phyloP scores from a whole-genome alignment of 2,329 filamentous ascomycete species.

The Trichoderma atrobrunneum region DNA sequence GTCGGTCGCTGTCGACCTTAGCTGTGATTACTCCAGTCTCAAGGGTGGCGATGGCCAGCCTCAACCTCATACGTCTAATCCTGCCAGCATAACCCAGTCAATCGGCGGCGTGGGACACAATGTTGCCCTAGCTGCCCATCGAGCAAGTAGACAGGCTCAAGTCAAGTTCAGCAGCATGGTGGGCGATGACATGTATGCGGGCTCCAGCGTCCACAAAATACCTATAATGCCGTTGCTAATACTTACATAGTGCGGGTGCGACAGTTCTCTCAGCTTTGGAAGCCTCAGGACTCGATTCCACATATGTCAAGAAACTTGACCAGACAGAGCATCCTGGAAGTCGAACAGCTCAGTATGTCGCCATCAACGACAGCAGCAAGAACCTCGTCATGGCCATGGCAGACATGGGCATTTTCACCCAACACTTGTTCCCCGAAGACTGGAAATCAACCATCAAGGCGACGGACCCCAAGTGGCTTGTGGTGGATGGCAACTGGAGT shows the following conservation, averaged over 20 bases:
- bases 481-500: slow-evolving; percentile 87
- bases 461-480: slow-evolving; percentile 68
- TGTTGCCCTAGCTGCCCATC: slow-evolving; percentile 78
- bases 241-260: slow-evolving; percentile 59
- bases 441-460: slow-evolving; percentile 60
- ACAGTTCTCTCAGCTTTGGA: slow-evolving; percentile 67
- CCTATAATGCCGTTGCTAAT: not conserved
- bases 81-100: slow-evolving; percentile 73
- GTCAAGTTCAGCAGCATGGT: slow-evolving; percentile 78
- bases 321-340: slow-evolving; percentile 48
- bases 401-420: slow-evolving; percentile 84
- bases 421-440: slow-evolving; percentile 48
- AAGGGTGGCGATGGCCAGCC: slow-evolving; percentile 38
- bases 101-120: slow-evolving; percentile 92
- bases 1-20: slow-evolving; percentile 83
- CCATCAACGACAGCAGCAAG: slow-evolving; percentile 79
- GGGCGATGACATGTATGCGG: slow-evolving; percentile 67
- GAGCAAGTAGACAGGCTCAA: slow-evolving; percentile 55
- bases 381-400: slow-evolving; percentile 91
- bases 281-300: slow-evolving; percentile 60
- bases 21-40: slow-evolving; percentile 65
- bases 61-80: slow-evolving; percentile 78
- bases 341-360: slow-evolving; percentile 86
- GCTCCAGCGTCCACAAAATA: not conserved
- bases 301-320: slow-evolving; percentile 58